These are phyloP conservation scores for Trichophaea hybrida DNA, from an alignment of 2,329 filamentous ascomycete genomes.

Conservation along the genomic window DNA sequence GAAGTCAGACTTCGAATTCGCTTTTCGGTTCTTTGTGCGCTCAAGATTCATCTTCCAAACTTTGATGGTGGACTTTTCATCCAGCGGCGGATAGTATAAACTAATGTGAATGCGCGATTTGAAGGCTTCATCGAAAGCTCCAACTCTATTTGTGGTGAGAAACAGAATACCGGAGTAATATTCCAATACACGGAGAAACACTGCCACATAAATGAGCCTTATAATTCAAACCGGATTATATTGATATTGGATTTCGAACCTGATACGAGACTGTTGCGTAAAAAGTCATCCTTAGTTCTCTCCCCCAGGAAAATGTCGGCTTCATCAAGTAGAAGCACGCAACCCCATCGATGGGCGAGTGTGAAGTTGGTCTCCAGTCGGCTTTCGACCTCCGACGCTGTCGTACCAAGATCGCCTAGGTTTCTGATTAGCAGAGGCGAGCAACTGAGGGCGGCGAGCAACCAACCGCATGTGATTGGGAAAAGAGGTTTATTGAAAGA, in stretches of 20 bases:
- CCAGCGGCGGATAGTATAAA: conserved; percentile 31
- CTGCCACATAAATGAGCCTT: background rate
- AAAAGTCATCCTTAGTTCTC: conserved; percentile 19
- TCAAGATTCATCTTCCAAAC: conserved; percentile 9
- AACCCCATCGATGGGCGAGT: conserved; percentile 37
- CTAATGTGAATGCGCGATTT: conserved; percentile 37
- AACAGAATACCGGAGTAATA: conserved; percentile 38
- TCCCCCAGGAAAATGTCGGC: conserved; percentile 27
- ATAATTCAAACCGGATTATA: background rate
- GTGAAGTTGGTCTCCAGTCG: conserved; percentile 37
- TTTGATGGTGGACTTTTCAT: background rate
- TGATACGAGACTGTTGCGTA: conserved; percentile 27
- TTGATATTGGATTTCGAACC: conserved; percentile 15
- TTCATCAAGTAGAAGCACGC: conserved; percentile 32
- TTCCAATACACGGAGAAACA: conserved; percentile 36
- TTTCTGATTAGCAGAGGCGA: background rate
- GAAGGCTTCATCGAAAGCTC: conserved; percentile 39
- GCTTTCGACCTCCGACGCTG: conserved; percentile 34
- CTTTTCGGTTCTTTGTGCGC: background rate
- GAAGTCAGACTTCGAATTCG: background rate
- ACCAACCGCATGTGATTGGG: conserved; percentile 39
- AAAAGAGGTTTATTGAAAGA: conserved; percentile 34
- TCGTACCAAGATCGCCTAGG: conserved; percentile 33
- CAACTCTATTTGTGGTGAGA: conserved; percentile 40
- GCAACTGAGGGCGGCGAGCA: conserved; percentile 16